phyloP scores from a whole-genome alignment of 352 stramenopile species.

The Plasmopara muralis region DNA sequence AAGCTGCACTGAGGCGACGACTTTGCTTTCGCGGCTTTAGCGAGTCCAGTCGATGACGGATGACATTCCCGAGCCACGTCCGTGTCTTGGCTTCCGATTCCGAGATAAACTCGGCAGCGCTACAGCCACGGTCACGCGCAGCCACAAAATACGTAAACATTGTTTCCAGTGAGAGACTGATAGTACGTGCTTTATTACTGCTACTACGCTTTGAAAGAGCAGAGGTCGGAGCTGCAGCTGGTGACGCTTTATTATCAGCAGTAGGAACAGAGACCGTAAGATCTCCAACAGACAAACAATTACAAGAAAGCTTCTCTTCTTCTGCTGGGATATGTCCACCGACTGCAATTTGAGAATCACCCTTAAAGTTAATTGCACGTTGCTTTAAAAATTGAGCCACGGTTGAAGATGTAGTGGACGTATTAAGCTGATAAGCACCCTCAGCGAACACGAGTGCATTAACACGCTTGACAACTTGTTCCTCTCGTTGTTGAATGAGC shows the following conservation, averaged over 20 bases:
- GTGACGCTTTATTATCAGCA: conserved; percentile 16
- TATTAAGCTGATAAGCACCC: conserved; percentile 52
- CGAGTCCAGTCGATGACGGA: conserved; percentile 56
- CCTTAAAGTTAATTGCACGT: conserved; percentile 73
- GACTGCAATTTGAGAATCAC: conserved; percentile 34
- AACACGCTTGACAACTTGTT: conserved; percentile 44
- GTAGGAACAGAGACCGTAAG: conserved; percentile 24
- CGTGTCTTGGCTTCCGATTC: conserved; percentile 52
- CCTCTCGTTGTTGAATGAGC: conserved; percentile 56
- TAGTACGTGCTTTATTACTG: conserved; percentile 73
- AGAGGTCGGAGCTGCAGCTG: conserved; percentile 20
- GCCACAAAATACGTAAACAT: conserved; percentile 70
- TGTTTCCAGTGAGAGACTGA: conserved; percentile 61
- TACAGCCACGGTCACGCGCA: conserved; percentile 45
- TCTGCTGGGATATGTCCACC: conserved; percentile 41
- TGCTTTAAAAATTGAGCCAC: conserved; percentile 57
- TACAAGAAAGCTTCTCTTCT: conserved; percentile 59
- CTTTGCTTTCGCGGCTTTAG: conserved; percentile 55
- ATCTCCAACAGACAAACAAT: conserved; percentile 56
- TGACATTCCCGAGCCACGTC: conserved; percentile 59
- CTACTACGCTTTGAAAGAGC: conserved; percentile 36
- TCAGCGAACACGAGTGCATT: conserved; percentile 66
- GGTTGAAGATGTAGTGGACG: conserved; percentile 36
- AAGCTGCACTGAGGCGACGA: conserved; percentile 36
- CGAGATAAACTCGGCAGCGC: conserved; percentile 47